Base-by-base conservation (phyloP, 73 alveolate genomes). In the Symbiodinium pilosum region DNA sequence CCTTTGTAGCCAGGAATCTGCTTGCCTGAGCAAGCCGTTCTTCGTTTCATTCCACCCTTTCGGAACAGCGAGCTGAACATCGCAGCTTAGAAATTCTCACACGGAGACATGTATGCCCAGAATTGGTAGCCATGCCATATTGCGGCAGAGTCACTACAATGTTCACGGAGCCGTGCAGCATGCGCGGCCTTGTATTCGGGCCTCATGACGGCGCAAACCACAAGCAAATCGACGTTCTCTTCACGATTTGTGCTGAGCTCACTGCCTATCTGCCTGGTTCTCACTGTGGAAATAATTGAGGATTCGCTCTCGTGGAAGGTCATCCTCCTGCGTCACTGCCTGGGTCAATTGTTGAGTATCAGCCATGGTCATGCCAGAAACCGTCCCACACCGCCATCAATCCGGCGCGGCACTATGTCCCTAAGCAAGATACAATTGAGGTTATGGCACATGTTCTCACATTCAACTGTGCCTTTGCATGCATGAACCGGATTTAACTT, bases 1-100 rank as follows among this genome's bases (percentile, higher is more conserved):
- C 97, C 97, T 16, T 71, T 91, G 88, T 91, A 91, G 88, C 97
- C 97, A 5, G 97, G 97, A 40, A 91, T 91, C 85, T 91, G 97
- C 88, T 91, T 91, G 52, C 97, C 97, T 91, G 54, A 34, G 51
- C 8, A 54, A 5, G 2, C 16, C 71, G n/a, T n/a, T n/a, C n/a
- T n/a, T n/a, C n/a, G n/a, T n/a, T n/a, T n/a, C n/a, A n/a, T n/a
- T n/a, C n/a, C n/a, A n/a, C n/a, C n/a, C n/a, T n/a, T n/a, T n/a
- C n/a, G n/a, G n/a, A n/a, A n/a, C n/a, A n/a, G 0, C n/a, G 34
- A 30, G 71, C 68, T 16, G 28, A 54, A 54, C 16, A 7, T 54
- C 71, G n/a, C 30, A 30, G n/a, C 71, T 30, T 54, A 3, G 26
- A 11, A 30, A 21, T 5, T 54, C 2, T 54, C 71, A 4, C 71